Evolutionary conservation across 306 rosid species (phyloP).

Genomic region (Clitoria ternatea): DNA sequence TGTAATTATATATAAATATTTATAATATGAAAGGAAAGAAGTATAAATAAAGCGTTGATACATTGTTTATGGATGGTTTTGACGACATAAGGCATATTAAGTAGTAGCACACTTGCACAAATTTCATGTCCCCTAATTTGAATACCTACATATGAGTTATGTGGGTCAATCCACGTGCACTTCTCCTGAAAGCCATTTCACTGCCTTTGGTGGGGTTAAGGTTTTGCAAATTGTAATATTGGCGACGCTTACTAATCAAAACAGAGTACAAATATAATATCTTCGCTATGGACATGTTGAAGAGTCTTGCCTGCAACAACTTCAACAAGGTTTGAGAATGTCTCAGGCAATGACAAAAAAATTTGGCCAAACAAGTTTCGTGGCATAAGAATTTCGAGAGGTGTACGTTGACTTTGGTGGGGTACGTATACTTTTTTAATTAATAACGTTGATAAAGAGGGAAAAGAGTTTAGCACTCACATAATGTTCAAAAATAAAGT

Average conservation of each 20-base stretch:
- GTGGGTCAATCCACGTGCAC: constrained; percentile 24
- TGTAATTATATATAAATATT: too few relatives aligned
- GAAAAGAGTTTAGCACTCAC: neutral
- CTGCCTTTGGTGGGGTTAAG: neutral
- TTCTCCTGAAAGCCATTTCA: neutral
- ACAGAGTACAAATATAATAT: neutral
- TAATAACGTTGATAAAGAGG: neutral
- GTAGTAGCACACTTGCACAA: neutral
- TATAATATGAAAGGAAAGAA: too few relatives aligned
- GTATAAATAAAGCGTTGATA: neutral
- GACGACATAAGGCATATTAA: neutral
- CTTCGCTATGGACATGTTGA: neutral
- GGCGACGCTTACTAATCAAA: neutral
- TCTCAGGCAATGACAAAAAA: neutral
- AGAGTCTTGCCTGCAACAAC: constrained; percentile 11
- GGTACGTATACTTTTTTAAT: neutral
- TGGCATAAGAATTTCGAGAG: constrained; percentile 33
- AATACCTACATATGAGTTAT: neutral
- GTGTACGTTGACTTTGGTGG: constrained; percentile 39
- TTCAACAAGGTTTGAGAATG: constrained; percentile 20
- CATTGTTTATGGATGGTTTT: neutral
- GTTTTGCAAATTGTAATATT: neutral
- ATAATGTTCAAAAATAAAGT: neutral
- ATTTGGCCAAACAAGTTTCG: constrained; percentile 16
- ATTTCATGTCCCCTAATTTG: neutral